Evolutionary conservation across 495 filamentous ascomycete genomes (phyloP).

Genomic region (Neurospora sublineolata): DNA sequence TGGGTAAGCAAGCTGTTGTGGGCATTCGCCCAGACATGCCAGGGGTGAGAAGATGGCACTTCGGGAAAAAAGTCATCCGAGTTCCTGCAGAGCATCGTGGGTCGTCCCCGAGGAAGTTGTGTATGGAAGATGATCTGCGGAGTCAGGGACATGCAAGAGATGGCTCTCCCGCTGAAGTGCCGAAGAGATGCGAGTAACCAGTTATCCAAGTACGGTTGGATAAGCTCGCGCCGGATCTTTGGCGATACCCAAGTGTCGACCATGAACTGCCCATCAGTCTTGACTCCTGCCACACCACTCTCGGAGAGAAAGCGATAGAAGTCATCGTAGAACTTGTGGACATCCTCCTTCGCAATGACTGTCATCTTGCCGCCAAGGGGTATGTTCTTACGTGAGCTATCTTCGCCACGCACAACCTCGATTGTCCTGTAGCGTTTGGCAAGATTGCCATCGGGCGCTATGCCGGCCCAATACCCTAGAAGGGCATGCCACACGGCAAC

Average conservation of each 20-base stretch:
- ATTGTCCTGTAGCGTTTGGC: slow-evolving; percentile 69
- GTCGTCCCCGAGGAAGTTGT: slow-evolving; percentile 62
- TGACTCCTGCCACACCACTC: slow-evolving; percentile 68
- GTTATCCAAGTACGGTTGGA: slow-evolving; percentile 67
- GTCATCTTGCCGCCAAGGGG: slow-evolving; percentile 53
- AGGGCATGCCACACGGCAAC: slow-evolving; percentile 93
- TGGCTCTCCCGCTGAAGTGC: slow-evolving; percentile 64
- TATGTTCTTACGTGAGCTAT: slow-evolving; percentile 40
- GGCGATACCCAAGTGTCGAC: slow-evolving; percentile 64
- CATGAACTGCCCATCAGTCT: slow-evolving; percentile 84
- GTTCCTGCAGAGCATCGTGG: slow-evolving; percentile 64
- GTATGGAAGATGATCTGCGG: slow-evolving; percentile 78
- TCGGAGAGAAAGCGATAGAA: slow-evolving; percentile 72
- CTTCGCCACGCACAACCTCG: slow-evolving; percentile 41
- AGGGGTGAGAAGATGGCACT: slow-evolving; percentile 64
- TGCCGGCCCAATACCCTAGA: slow-evolving; percentile 91
- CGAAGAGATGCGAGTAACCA: slow-evolving; percentile 69
- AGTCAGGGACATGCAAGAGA: slow-evolving; percentile 85
- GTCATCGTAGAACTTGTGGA: slow-evolving; percentile 69
- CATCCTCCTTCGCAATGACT: slow-evolving; percentile 60
- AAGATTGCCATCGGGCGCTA: slow-evolving; percentile 59
- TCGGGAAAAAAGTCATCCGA: slow-evolving; percentile 92
- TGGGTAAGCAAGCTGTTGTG: slow-evolving; percentile 77
- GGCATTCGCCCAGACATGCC: slow-evolving; percentile 91
- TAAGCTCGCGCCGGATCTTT: slow-evolving; percentile 53